Evolutionary conservation across 805 yeast species (phyloP), one percentile per base, ranked within the genome.

Genomic region (Zygoascus tannicola): DNA sequence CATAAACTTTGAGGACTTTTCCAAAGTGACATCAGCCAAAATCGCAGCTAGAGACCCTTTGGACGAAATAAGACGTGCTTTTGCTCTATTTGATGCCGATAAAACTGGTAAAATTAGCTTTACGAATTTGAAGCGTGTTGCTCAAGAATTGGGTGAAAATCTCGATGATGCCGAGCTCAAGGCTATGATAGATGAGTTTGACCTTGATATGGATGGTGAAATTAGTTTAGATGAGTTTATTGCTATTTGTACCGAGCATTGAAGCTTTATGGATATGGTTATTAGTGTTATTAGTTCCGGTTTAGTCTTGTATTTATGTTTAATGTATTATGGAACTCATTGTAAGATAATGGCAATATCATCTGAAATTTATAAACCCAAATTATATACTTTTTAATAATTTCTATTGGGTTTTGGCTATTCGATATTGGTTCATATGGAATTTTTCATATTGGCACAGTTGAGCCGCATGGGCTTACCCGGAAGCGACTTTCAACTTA

Each of bases 111-210:
- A 81, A 58, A 87, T 88, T 50, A 76, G 83, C 44, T 68, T 90
- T 40, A 74, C 88, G 51, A 84, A 87, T 58, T 71, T 92, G 47
- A 76, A 94, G 61, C 74, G 92, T 48, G 95, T 90, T 1, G 92
- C 97, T 8, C 83, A 84, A 54, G 97, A 90, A 52, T 66, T 92
- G 46, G 97, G 96, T 2, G 98, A 92, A 62, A 84, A 81, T 54
- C 67, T 92, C 46, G 80, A 85, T 4, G 99, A 92, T 53, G 95
- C 86, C 47, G 98, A 92, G 58, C 69, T 92, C 41, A 74, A 84
- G 52, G 97, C 97, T 3, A 92, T 92, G 98, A 92, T 92, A 51
- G 95, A 88, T 49, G 97, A 90, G 62, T 92, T 92, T 59, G 99
- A 92, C 65, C 66, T 88, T 41, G 97, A 92, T 60, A 94, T 85